Conservation (phyloP, 352 stramenopile genomes). For the Blastocystis sp. region DNA sequence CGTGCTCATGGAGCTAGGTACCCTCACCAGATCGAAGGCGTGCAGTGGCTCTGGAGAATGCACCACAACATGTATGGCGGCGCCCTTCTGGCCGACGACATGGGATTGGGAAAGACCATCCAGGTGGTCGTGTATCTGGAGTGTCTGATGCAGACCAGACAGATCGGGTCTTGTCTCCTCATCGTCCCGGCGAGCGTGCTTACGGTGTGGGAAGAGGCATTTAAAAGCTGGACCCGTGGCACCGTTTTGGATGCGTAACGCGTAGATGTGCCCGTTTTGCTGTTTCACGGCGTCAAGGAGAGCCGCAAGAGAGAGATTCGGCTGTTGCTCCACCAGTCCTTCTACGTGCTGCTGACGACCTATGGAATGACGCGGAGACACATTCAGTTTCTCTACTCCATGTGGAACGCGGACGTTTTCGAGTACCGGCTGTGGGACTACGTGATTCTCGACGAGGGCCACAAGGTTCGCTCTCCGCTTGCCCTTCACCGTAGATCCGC, state of each 20-base stretch:
- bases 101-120: conserved; percentile 55
- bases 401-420: background rate
- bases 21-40: conserved; percentile 23
- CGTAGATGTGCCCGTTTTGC: conserved; percentile 10
- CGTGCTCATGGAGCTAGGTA: background rate
- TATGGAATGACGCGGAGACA: conserved; percentile 33
- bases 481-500: conserved; percentile 76
- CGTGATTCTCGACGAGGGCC: conserved; percentile 81
- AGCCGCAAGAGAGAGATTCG: background rate
- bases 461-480: conserved; percentile 75
- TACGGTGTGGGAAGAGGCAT: conserved; percentile 10
- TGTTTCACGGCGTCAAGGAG: background rate
- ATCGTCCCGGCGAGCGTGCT: conserved; percentile 40
- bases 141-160: background rate
- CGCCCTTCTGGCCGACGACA: conserved; percentile 55
- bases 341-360: conserved; percentile 13
- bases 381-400: background rate
- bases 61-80: conserved; percentile 38
- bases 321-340: background rate
- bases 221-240: conserved; percentile 26
- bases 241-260: background rate
- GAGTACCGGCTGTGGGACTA: conserved; percentile 76
- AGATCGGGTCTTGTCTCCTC: conserved; percentile 37
- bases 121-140: conserved; percentile 27
- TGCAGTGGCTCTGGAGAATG: conserved; percentile 67